phyloP scores from a whole-genome alignment of 2,329 filamentous ascomycete genomes.

The Botrytis paeoniae region DNA sequence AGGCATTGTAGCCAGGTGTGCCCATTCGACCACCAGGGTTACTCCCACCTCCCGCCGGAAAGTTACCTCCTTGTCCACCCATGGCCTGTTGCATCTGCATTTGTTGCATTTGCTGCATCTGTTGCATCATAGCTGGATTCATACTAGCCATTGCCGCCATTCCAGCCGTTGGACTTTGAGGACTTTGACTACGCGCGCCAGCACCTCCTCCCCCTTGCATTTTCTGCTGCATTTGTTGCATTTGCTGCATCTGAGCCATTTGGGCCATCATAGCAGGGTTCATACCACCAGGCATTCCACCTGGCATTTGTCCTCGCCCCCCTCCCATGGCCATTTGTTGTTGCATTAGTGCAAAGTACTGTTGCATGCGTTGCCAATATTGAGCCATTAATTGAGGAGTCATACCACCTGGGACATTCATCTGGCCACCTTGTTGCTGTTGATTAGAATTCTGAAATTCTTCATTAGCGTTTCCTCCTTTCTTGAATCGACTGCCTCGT shows the following conservation, averaged over 20 bases:
- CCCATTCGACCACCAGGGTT: slow-evolving; percentile 44
- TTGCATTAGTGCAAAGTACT: slow-evolving; percentile 94
- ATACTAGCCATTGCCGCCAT: slow-evolving; percentile 39
- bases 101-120: slow-evolving; percentile 49
- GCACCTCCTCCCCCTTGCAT: slow-evolving; percentile 38
- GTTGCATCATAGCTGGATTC: slow-evolving; percentile 53
- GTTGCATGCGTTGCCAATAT: slow-evolving; percentile 98
- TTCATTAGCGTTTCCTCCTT: slow-evolving; percentile 45
- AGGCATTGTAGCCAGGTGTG: slow-evolving; percentile 50
- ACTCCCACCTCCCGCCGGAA: slow-evolving; percentile 36
- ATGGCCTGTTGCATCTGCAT: slow-evolving; percentile 47
- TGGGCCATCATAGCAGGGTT: slow-evolving; percentile 75
- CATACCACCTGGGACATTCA: slow-evolving; percentile 60
- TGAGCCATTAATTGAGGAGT: slow-evolving; percentile 97
- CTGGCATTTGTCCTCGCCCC: slow-evolving; percentile 57
- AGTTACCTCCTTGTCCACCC: slow-evolving; percentile 36
- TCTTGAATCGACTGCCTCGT: slow-evolving; percentile 54
- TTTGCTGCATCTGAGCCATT: slow-evolving; percentile 72
- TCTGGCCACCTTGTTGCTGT: slow-evolving; percentile 36
- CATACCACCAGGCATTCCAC: slow-evolving; percentile 55
- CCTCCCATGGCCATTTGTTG: slow-evolving; percentile 78
- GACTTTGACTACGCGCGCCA: slow-evolving; percentile 36
- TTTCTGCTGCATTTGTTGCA: slow-evolving; percentile 61
- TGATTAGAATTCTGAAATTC: slow-evolving; percentile 44
- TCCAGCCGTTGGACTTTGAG: slow-evolving; percentile 33